These are phyloP conservation scores for Fusarium mundagurra DNA, from an alignment of 2,329 filamentous ascomycete species.

Conservation along the genomic window DNA sequence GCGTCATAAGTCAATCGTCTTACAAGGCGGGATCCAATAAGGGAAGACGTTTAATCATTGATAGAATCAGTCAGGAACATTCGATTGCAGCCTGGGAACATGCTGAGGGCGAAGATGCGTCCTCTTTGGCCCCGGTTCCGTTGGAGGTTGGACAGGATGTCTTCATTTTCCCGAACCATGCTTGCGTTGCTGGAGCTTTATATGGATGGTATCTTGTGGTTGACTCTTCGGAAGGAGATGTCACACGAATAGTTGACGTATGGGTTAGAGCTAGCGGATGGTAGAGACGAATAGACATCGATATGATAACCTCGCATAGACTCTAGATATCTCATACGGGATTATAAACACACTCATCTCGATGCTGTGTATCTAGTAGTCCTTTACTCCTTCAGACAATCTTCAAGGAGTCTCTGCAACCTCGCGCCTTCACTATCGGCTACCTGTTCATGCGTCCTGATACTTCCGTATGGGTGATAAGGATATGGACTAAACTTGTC, in stretches of 20 bases:
- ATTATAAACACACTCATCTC: fast-evolving
- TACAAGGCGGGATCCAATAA: no score
- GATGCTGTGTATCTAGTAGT: fast-evolving
- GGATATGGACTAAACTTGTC: neutral
- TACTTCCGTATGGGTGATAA: neutral
- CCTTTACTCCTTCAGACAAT: fast-evolving
- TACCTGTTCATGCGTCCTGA: neutral
- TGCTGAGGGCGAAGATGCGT: conserved; percentile 14
- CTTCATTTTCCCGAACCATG: conserved; percentile 70
- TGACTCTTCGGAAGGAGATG: conserved; percentile 52
- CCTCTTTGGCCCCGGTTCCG: conserved; percentile 41
- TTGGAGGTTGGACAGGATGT: conserved; percentile 56
- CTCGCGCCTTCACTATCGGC: neutral
- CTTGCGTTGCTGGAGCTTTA: conserved; percentile 68
- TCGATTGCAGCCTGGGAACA: conserved; percentile 64
- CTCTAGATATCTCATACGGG: fast-evolving
- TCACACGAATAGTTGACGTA: conserved; percentile 61
- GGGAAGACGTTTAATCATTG: conserved; percentile 63
- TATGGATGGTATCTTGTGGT: conserved; percentile 68
- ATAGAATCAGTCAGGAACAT: conserved; percentile 73
- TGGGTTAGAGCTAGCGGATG: conserved; percentile 69
- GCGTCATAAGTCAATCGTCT: conserved; percentile 58
- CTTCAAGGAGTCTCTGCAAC: neutral
- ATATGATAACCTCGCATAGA: neutral
- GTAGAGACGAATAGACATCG: conserved; percentile 3